A percentile compares a stretch with the other conserved stretches of the same genome.
phyloP scores from a whole-genome alignment of 2,329 filamentous ascomycete genomes.

The Trematosphaeria pertusa region DNA sequence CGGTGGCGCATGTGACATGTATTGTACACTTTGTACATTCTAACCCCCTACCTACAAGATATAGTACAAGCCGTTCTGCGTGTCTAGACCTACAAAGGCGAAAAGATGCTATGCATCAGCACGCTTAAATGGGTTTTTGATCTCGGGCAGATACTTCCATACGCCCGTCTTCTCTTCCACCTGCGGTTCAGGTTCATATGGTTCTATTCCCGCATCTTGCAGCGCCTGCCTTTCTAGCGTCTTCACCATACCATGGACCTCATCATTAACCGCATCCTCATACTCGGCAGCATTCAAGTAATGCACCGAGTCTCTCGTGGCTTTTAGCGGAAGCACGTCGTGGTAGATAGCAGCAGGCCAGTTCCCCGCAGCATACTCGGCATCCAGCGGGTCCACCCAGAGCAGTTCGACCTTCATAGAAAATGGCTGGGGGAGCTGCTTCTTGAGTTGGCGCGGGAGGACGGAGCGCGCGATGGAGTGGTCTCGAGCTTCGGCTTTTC shows the following conservation, averaged over 20 bases:
- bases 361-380: constrained; percentile 28
- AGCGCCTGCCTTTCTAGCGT: constrained; percentile 14
- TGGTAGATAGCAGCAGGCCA: constrained; percentile 34
- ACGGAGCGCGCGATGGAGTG: constrained; percentile 34
- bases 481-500: constrained; percentile 18
- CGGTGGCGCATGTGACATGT: too few species aligned
- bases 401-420: constrained; percentile 34
- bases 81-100: too few species aligned
- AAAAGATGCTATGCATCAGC: too few species aligned
- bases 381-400: constrained; percentile 46
- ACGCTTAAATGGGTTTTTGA: constrained; percentile 28
- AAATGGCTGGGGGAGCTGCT: constrained; percentile 27
- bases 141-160: constrained; percentile 17
- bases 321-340: constrained; percentile 26
- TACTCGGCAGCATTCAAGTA: constrained; percentile 30
- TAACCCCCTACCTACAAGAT: too few species aligned
- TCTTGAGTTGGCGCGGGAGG: constrained; percentile 27
- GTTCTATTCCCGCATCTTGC: constrained; percentile 6
- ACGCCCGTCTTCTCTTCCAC: constrained; percentile 21
- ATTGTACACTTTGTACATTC: too few species aligned
- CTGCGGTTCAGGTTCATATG: constrained; percentile 1
- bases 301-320: constrained; percentile 12
- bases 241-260: constrained; percentile 22
- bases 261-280: constrained; percentile 21
- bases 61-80: too few species aligned